These are phyloP conservation scores for Cercospora janseana DNA, from an alignment of 2,329 filamentous ascomycete species.

Conservation along the genomic window DNA sequence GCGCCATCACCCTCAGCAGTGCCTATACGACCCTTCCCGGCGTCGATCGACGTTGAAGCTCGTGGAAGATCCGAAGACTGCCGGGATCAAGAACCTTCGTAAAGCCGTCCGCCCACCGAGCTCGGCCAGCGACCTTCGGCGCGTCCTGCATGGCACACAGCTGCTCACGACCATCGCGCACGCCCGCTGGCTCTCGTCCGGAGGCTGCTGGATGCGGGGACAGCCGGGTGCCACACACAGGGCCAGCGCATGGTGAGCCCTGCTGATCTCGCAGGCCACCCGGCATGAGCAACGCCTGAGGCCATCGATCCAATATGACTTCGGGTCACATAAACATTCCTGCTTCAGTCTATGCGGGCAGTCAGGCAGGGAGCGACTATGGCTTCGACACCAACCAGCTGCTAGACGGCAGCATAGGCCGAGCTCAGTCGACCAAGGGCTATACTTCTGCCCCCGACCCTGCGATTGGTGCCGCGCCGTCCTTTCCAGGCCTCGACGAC, in stretches of 20 bases:
- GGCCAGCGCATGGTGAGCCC: background rate
- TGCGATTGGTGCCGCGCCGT: slow-evolving; percentile 14
- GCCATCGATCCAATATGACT: slow-evolving; percentile 5
- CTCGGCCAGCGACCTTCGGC: too few species aligned
- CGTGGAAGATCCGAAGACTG: too few species aligned
- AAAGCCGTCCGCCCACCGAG: too few species aligned
- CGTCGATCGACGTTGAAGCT: too few species aligned
- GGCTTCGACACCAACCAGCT: slow-evolving; percentile 30
- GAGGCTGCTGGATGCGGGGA: too few species aligned
- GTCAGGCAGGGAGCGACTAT: slow-evolving; percentile 34
- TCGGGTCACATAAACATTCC: slow-evolving; percentile 29
- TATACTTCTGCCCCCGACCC: slow-evolving; percentile 20
- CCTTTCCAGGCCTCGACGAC: slow-evolving; percentile 22
- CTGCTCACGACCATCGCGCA: too few species aligned
- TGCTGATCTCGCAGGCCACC: background rate
- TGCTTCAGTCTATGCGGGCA: slow-evolving; percentile 29
- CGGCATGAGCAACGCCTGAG: background rate
- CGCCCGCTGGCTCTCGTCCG: too few species aligned
- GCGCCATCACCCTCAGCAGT: too few species aligned
- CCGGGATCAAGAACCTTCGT: too few species aligned
- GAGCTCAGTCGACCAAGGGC: slow-evolving; percentile 14
- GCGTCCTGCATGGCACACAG: too few species aligned
- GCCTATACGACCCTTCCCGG: too few species aligned
- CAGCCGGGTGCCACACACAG: too few species aligned
- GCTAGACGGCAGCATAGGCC: slow-evolving; percentile 20